Evolutionary conservation across 202 grass and related monocot species (phyloP).

Genomic region (Setaria italica): DNA sequence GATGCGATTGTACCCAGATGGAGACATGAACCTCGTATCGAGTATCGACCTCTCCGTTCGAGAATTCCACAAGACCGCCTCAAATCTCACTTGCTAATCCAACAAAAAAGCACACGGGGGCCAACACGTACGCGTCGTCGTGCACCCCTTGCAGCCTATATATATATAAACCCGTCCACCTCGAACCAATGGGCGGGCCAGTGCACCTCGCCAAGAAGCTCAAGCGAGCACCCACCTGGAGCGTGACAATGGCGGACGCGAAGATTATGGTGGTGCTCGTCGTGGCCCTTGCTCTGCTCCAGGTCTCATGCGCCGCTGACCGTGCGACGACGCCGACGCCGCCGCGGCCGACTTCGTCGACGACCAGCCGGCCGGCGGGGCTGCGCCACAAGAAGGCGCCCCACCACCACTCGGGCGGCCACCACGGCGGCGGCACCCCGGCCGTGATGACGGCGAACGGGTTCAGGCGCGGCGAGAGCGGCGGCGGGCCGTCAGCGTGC

Average conservation of each 20-base stretch:
- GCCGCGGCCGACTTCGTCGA: background rate
- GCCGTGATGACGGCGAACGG: conserved; percentile 47
- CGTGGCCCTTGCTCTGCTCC: background rate
- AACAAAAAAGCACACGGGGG: background rate
- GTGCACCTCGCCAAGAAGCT: background rate
- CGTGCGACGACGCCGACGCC: background rate
- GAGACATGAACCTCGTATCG: conserved; percentile 4
- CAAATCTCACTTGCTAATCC: conserved; percentile 5
- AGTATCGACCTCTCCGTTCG: conserved; percentile 28
- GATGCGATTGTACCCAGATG: background rate
- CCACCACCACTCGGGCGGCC: conserved; percentile 4
- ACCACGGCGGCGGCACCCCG: background rate
- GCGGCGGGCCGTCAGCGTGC: too few species aligned
- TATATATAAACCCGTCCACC: background rate
- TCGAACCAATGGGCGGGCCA: background rate
- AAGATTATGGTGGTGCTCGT: background rate
- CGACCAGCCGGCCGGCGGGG: too few species aligned
- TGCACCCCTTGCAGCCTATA: background rate
- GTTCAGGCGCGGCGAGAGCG: conserved; percentile 10
- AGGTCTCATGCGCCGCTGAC: background rate
- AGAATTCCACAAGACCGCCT: background rate
- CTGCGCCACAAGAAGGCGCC: background rate
- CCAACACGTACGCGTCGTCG: background rate
- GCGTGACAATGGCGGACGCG: conserved; percentile 10
- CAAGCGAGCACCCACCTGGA: background rate